Base-by-base conservation (phyloP, 2,329 filamentous ascomycete species). In the Fusarium beomiforme region DNA sequence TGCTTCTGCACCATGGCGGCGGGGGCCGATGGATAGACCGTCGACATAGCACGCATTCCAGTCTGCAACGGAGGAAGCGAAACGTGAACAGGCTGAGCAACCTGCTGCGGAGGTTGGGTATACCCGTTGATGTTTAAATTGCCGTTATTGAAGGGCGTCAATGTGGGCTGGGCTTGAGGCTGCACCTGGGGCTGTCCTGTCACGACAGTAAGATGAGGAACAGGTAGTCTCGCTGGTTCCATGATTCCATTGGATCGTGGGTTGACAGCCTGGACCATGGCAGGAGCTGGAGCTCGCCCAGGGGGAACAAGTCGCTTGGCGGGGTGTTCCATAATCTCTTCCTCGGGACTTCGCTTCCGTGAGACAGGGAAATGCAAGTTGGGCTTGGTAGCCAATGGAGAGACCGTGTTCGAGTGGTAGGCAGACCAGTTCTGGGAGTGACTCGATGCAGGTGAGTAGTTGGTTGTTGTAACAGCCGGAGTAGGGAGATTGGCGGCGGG, bases 31-130 rank as follows among this genome's bases (percentile, higher is more conserved):
- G 90, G 86, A 78, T 93, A 97, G 3, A 94, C 91, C 21, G 92
- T 89, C 10, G 92, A 87, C 91, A 97, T 95, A 12, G 93, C 89
- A 51, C 92, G 89, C 37, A 87, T 81, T n/a, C 86, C 85, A 16
- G 87, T 83, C 17, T 87, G 87, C 19, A 93, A 80, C 5, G 91
- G 87, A 17, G 91, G 90, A 13, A 93, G 83, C 24, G 91, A 90
- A 24, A 90, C 82, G 59, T 79, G 63, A 41, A 69, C 69, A 58
- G 78, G 73, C 29, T 67, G 64, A 26, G 70, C 81, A 41, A 82
- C 81, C 37, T 71, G 71, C 42, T 75, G 75, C 16, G 66, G 29
- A 43, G 65, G 47, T 37, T 67, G 69, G 31, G 81, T 78, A 68
- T 83, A 87, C 42, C 82, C 80, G 12, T 81, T 78, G 41, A 82